phyloP scores from a whole-genome alignment of 305 asterid genomes.

The Fraxinus velutina region DNA sequence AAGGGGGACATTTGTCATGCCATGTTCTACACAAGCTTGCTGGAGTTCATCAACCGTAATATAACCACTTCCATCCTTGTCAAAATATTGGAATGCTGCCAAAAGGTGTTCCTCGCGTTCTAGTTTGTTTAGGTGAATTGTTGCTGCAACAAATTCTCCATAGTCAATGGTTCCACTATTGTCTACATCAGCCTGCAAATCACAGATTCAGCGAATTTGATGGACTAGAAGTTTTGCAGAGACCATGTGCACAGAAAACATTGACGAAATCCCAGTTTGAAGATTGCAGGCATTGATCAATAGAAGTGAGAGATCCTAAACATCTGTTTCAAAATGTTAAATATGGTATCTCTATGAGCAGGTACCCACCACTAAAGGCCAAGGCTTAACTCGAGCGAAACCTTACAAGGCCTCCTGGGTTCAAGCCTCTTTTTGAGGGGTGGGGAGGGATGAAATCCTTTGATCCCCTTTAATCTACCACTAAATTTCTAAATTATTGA shows the following conservation, averaged over 20 bases:
- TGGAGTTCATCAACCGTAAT: slow-evolving; percentile 94
- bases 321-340: neutral
- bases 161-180: slow-evolving; percentile 94
- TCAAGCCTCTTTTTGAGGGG: neutral
- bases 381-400: neutral
- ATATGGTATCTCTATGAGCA: neutral
- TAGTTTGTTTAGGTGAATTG: slow-evolving; percentile 85
- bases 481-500: neutral
- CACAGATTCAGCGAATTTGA: neutral
- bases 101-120: slow-evolving; percentile 93
- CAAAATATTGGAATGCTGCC: slow-evolving; percentile 93
- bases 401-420: neutral
- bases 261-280: neutral
- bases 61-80: slow-evolving; percentile 96
- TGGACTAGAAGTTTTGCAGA: neutral
- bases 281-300: slow-evolving; percentile 1
- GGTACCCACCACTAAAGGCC: neutral
- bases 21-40: slow-evolving; percentile 86
- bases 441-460: neutral
- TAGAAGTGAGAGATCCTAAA: neutral
- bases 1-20: slow-evolving; percentile 61
- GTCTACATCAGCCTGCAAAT: slow-evolving; percentile 92
- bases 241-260: neutral
- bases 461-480: neutral
- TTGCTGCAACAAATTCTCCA: slow-evolving; percentile 95